Base-by-base conservation (phyloP, 164 flowering plant species). In the Umbilicus rupestris region DNA sequence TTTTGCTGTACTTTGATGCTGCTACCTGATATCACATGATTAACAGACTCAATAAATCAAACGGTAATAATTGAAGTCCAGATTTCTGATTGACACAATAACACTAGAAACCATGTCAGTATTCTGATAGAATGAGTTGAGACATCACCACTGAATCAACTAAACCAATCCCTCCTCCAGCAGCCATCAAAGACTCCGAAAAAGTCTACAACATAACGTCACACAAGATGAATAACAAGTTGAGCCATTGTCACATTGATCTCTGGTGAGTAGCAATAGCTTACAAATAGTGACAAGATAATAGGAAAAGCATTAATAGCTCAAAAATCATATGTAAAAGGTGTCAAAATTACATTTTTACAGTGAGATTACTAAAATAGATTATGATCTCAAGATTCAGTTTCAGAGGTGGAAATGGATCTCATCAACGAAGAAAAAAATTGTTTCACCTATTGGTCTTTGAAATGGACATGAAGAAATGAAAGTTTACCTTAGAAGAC, bases 71-170 rank as follows among this genome's bases (percentile, higher is more conserved):
- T 2, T 16, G n/a, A 10, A 49, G 24, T 5, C 26, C 5, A 2
- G 37, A 69, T 62, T 30, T 30, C 1, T 37, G 22, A 60, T 29
- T 30, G 19, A 30, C 39, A 8, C 41, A 60, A 60, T 5, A 30
- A 37, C 15, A 12, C 9, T 30, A 60, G 10, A 60, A 60, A 41
- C 5, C 47, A 39, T 35, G 62, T 62, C 12, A 71, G 8, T 19
- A 73, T 64, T 72, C 47, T 69, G 75, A 80, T 75, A 71, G 75
- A 62, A 68, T 65, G 67, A 76, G 70, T 74, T 67, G 77, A 75
- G 76, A 74, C 68, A 78, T 85, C 82, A 93, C 98, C 96, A 93
- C 97, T 75, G 87, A 79, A 82, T 93, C 94, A 76, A 90, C 80
- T 73, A 93, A 76, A 55, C 87, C 73, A 59, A 90, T 74, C 74